Evolutionary conservation across 2,329 filamentous ascomycete species (phyloP).

Genomic region (Exserohilum turcica): DNA sequence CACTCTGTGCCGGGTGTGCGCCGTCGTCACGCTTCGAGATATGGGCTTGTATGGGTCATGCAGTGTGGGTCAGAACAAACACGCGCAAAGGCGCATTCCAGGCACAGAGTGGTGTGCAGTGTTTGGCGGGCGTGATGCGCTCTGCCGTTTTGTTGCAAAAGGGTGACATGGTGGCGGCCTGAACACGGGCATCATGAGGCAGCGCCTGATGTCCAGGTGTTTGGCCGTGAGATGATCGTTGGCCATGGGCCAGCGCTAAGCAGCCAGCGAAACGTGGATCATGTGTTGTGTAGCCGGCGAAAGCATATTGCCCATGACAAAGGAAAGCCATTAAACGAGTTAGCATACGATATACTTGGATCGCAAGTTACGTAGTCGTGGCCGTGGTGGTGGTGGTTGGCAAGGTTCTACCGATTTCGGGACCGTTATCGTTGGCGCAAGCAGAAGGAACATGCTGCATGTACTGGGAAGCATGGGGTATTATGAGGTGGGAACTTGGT

Average conservation of each 20-base stretch:
- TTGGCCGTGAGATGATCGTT: conserved; percentile 21
- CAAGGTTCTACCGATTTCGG: conserved; percentile 12
- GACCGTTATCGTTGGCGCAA: conserved; percentile 21
- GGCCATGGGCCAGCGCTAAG: conserved; percentile 24
- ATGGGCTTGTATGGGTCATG: conserved; percentile 14
- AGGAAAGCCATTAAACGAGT: conserved; percentile 25
- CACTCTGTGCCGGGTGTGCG: conserved; percentile 12
- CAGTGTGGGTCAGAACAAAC: conserved; percentile 15
- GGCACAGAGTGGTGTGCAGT: conserved; percentile 11
- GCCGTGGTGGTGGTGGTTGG: conserved; percentile 10
- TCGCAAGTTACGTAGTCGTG: too few species aligned
- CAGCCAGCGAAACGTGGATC: conserved; percentile 21
- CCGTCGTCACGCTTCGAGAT: conserved; percentile 18
- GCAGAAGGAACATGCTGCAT: conserved; percentile 23
- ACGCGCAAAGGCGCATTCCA: conserved; percentile 13
- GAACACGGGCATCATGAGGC: conserved; percentile 19
- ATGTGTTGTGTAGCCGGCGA: conserved; percentile 27
- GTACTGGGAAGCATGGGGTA: conserved; percentile 21
- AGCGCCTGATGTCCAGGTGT: conserved; percentile 13
- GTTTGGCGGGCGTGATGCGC: conserved; percentile 14
- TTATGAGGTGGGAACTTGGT: conserved; percentile 17
- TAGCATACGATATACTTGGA: conserved; percentile 22
- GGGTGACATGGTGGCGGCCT: conserved; percentile 22
- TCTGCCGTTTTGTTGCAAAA: conserved; percentile 29
- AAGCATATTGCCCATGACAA: conserved; percentile 26